A percentile compares a stretch with the other conserved stretches of the same genome.
phyloP scores from a whole-genome alignment of 129 eudicot genomes.

The Daucus carota region DNA sequence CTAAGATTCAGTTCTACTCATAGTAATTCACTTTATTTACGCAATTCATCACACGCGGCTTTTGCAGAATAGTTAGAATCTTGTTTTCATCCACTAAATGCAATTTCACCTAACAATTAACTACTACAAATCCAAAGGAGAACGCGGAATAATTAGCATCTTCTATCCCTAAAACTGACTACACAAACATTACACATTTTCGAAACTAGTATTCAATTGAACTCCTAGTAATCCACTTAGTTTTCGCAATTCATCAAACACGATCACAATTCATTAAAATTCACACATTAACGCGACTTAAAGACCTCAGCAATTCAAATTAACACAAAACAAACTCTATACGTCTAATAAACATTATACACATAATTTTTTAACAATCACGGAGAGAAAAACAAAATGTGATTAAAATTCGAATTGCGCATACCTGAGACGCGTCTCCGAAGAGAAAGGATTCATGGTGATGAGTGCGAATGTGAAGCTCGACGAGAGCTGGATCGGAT shows the following conservation, averaged over 20 bases:
- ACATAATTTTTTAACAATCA: no score
- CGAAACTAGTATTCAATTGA: not conserved
- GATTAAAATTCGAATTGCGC: no score
- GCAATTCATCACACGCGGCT: not conserved
- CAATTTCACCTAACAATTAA: no score
- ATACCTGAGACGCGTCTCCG: constrained; percentile 85
- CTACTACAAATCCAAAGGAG: no score
- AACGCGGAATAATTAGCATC: no score
- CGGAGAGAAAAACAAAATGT: not conserved
- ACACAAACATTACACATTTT: not conserved
- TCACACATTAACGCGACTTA: no score
- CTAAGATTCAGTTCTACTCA: not conserved
- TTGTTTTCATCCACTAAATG: no score
- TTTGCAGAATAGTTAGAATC: no score
- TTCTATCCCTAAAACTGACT: not conserved
- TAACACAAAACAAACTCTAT: no score
- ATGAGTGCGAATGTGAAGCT: constrained; percentile 35
- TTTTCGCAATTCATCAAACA: not conserved
- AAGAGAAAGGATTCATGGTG: constrained; percentile 84
- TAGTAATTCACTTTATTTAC: not conserved
- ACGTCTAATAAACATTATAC: no score
- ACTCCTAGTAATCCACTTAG: not conserved
- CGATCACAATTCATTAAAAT: not conserved
- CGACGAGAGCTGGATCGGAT: constrained; percentile 32
- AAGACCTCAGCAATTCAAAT: no score